Conservation (phyloP, 75 land plant genomes). For the Ceratopteris richardii region DNA sequence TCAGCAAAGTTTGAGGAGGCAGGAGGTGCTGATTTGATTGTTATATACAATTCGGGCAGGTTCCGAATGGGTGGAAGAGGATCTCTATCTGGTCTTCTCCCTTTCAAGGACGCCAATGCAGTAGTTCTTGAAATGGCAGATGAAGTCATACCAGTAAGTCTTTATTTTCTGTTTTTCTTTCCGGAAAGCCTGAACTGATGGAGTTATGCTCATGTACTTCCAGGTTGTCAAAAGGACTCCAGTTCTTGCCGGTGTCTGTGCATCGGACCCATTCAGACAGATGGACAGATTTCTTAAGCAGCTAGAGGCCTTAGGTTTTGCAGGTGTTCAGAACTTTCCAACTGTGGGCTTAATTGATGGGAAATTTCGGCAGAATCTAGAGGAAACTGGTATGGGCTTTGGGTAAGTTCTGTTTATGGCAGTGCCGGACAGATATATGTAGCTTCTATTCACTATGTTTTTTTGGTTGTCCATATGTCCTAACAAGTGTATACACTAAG, state of each 20-base stretch:
- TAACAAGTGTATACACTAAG: too few relatives aligned
- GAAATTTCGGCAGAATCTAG: slow-evolving; percentile 92
- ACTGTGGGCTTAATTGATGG: slow-evolving; percentile 98
- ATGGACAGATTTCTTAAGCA: slow-evolving; percentile 81
- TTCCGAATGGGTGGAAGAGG: slow-evolving; percentile 99
- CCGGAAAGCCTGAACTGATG: too few relatives aligned
- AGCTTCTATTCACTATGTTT: background rate
- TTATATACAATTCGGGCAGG: slow-evolving; percentile 89
- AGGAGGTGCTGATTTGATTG: slow-evolving; percentile 91
- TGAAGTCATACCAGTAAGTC: slow-evolving; percentile 90
- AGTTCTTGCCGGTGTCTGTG: slow-evolving; percentile 98
- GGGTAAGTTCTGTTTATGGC: slow-evolving; percentile 60
- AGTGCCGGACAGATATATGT: background rate
- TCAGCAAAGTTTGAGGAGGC: slow-evolving; percentile 99
- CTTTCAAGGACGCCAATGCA: slow-evolving; percentile 99
- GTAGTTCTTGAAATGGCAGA: slow-evolving; percentile 96
- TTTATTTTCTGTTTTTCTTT: slow-evolving; percentile 1
- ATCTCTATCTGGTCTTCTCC: slow-evolving; percentile 84
- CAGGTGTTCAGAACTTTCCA: slow-evolving; percentile 97
- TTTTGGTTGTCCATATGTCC: background rate
- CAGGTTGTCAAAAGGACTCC: slow-evolving; percentile 90
- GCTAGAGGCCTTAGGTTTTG: slow-evolving; percentile 71
- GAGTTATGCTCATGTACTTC: too few relatives aligned
- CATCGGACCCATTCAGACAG: slow-evolving; percentile 88
- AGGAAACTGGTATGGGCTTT: slow-evolving; percentile 99